Percentiles rank a stretch among this genome's conserved stretches.
These are phyloP conservation scores for Lasiosphaeria hispida DNA, from an alignment of 495 filamentous ascomycete species.

Conservation along the genomic window DNA sequence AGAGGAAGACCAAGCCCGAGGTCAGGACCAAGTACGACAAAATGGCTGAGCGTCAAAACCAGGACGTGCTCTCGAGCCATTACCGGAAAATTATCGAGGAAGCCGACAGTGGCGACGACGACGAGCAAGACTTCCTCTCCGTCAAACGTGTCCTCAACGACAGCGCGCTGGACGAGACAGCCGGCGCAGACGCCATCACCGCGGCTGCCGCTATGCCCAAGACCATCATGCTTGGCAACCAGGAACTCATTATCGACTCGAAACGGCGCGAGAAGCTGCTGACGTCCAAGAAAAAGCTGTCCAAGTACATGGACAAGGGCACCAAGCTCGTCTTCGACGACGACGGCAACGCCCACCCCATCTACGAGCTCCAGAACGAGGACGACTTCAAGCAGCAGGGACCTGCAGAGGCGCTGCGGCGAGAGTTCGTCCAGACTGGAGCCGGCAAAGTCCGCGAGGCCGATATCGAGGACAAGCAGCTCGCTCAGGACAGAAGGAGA, in stretches of 20 bases:
- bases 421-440: constrained; percentile 73
- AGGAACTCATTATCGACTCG: constrained; percentile 78
- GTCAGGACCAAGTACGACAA: constrained; percentile 91
- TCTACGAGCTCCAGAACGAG: constrained; percentile 87
- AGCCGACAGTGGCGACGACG: constrained; percentile 51
- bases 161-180: constrained; percentile 41
- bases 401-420: constrained; percentile 68
- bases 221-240: constrained; percentile 51
- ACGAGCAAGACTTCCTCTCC: constrained; percentile 77
- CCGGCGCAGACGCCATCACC: constrained; percentile 35
- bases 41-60: constrained; percentile 94
- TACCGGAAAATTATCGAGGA: constrained; percentile 80
- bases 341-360: constrained; percentile 75
- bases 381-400: constrained; percentile 72
- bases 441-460: constrained; percentile 66
- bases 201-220: constrained; percentile 40
- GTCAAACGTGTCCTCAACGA: constrained; percentile 79
- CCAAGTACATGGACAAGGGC: constrained; percentile 81
- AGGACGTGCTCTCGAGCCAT: constrained; percentile 89
- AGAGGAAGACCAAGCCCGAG: constrained; percentile 57
- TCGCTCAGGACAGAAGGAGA: constrained; percentile 73
- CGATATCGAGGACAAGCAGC: constrained; percentile 78
- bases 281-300: constrained; percentile 88
- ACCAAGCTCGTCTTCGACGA: constrained; percentile 88
- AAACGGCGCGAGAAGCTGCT: constrained; percentile 91